These are phyloP conservation scores for Leccinum laetum DNA, from an alignment of 1,284 basidiomycete genomes.

Conservation along the genomic window DNA sequence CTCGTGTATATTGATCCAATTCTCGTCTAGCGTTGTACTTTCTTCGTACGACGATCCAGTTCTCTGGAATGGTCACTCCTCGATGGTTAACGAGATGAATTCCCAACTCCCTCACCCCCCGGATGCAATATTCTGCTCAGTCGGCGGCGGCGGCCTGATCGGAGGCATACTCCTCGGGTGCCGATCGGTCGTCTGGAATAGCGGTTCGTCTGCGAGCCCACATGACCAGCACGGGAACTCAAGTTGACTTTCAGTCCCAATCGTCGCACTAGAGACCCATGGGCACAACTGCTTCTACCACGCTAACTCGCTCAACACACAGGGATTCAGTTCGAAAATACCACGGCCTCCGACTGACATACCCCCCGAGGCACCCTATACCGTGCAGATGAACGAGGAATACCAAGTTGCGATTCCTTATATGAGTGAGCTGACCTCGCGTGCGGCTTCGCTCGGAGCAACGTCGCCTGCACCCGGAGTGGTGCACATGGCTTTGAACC, in stretches of 20 bases:
- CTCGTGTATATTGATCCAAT: background rate
- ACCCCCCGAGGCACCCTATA: slow-evolving; percentile 26
- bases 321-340: slow-evolving; percentile 38
- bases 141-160: slow-evolving; percentile 71
- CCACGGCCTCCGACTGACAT: slow-evolving; percentile 29
- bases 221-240: slow-evolving; percentile 6
- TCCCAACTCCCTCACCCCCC: slow-evolving; percentile 55
- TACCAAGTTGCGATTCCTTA: slow-evolving; percentile 53
- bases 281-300: slow-evolving; percentile 76
- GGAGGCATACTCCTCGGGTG: slow-evolving; percentile 71
- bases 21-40: slow-evolving; percentile 52
- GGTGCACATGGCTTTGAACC: slow-evolving; percentile 61
- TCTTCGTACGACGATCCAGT: slow-evolving; percentile 68
- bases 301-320: slow-evolving; percentile 59
- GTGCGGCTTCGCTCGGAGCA: slow-evolving; percentile 70
- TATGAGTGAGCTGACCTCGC: slow-evolving; percentile 56
- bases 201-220: slow-evolving; percentile 43
- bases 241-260: slow-evolving; percentile 46
- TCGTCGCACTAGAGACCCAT: slow-evolving; percentile 65
- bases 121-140: slow-evolving; percentile 73
- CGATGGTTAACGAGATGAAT: slow-evolving; percentile 64
- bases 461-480: slow-evolving; percentile 59
- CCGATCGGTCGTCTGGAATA: slow-evolving; percentile 58
- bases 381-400: slow-evolving; percentile 37
- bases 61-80: slow-evolving; percentile 73